Evolutionary conservation across 1,284 basidiomycete species (phyloP).

Genomic region (Cutaneotrichosporon dermatis): DNA sequence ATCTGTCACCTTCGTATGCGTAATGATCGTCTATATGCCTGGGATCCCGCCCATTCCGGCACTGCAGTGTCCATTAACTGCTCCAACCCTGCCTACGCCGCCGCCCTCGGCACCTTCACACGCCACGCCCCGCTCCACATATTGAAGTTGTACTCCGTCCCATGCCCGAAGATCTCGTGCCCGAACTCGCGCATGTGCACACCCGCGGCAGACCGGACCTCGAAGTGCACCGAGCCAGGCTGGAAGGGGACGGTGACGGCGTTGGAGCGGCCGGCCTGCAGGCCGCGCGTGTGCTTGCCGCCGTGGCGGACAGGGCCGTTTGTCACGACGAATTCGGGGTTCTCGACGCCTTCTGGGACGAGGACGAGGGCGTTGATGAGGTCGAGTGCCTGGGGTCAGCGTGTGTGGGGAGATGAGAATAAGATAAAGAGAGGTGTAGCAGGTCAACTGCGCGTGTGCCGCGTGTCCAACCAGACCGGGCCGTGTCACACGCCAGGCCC

Average conservation of each 20-base stretch:
- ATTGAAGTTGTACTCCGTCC: conserved; percentile 43
- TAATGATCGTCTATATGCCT: too few relatives aligned
- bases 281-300: neutral
- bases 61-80: too few relatives aligned
- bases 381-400: conserved; percentile 40
- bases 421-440: too few relatives aligned
- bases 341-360: conserved; percentile 11
- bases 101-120: neutral
- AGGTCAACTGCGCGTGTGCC: too few relatives aligned
- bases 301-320: conserved; percentile 16
- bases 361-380: conserved; percentile 41
- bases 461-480: too few relatives aligned
- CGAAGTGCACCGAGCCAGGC: conserved; percentile 36
- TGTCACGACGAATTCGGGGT: conserved; percentile 15
- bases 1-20: too few relatives aligned
- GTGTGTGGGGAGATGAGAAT: too few relatives aligned
- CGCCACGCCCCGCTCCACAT: conserved; percentile 43
- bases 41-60: too few relatives aligned
- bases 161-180: conserved; percentile 18
- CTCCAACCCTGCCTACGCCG: too few relatives aligned
- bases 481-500: too few relatives aligned
- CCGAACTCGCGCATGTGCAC: conserved; percentile 31
- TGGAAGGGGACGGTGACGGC: conserved; percentile 31
- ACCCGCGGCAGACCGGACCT: conserved; percentile 18
- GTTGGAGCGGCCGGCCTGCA: conserved; percentile 24